Percentiles rank a stretch among this genome's conserved stretches.
phyloP scores from a whole-genome alignment of 208 protist species.

The Leptomonas seymouri region DNA sequence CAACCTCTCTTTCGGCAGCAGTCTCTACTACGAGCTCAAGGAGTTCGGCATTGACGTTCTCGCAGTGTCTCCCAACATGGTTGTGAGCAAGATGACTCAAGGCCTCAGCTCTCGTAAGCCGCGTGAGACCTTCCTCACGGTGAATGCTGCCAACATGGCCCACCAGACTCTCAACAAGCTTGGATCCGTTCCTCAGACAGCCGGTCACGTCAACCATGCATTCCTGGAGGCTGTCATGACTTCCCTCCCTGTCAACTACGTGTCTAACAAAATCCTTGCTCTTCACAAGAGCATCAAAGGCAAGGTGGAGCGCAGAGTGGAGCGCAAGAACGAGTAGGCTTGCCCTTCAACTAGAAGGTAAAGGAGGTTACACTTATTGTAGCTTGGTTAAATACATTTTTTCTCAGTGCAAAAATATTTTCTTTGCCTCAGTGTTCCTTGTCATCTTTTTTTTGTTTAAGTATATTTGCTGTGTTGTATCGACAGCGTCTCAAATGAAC shows the following conservation, averaged over 20 bases:
- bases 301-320: conserved; percentile 37
- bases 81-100: conserved; percentile 84
- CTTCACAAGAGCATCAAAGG: conserved; percentile 51
- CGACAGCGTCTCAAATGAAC: background rate
- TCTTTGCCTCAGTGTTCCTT: background rate
- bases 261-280: conserved; percentile 39
- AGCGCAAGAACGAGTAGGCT: conserved; percentile 32
- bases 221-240: conserved; percentile 42
- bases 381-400: background rate
- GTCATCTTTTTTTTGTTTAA: background rate
- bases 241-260: conserved; percentile 36
- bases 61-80: conserved; percentile 73
- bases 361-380: no score
- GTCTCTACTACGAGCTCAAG: conserved; percentile 71
- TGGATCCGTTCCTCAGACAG: conserved; percentile 42
- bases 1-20: conserved; percentile 62
- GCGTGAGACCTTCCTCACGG: conserved; percentile 71
- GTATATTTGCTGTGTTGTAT: no score
- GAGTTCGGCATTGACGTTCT: conserved; percentile 72
- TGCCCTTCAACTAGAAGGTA: background rate
- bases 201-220: conserved; percentile 71
- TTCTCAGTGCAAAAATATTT: background rate
- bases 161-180: conserved; percentile 75
- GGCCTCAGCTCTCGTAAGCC: conserved; percentile 64
- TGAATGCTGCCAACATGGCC: conserved; percentile 68